These are phyloP conservation scores for Yueomyces sp. DNA, from an alignment of 805 yeast genomes.

Conservation along the genomic window DNA sequence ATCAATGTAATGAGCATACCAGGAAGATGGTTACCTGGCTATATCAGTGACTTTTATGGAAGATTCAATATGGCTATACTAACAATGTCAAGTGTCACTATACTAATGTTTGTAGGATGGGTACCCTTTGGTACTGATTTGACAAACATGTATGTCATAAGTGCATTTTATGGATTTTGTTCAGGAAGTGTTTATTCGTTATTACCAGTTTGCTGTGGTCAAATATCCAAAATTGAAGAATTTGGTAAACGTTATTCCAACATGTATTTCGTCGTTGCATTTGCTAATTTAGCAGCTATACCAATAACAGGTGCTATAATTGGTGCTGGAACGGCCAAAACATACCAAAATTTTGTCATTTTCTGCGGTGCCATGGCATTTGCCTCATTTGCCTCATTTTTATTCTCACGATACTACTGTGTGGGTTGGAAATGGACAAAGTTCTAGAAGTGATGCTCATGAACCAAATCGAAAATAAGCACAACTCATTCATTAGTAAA, in stretches of 20 bases:
- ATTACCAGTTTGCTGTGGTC: conserved; percentile 42
- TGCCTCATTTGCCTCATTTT: conserved; percentile 27
- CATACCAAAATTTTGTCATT: conserved; percentile 26
- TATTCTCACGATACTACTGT: conserved; percentile 27
- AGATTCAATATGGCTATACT: conserved; percentile 35
- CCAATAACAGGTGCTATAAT: conserved; percentile 37
- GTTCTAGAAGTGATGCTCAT: background rate
- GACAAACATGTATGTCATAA: conserved; percentile 27
- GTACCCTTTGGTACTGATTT: conserved; percentile 20
- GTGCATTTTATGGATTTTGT: conserved; percentile 34
- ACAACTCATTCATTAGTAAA: too few relatives aligned
- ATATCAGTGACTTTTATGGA: conserved; percentile 30
- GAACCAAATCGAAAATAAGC: too few relatives aligned
- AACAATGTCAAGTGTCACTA: conserved; percentile 16
- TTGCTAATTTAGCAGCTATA: conserved; percentile 32
- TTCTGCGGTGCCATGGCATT: conserved; percentile 25
- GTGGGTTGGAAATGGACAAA: conserved; percentile 23
- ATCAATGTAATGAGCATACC: conserved; percentile 26
- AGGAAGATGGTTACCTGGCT: conserved; percentile 29
- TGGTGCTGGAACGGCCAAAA: conserved; percentile 20
- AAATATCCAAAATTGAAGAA: conserved; percentile 35
- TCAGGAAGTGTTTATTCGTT: conserved; percentile 39
- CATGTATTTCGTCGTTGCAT: conserved; percentile 41
- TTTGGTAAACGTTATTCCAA: conserved; percentile 41
- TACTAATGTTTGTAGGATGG: conserved; percentile 23